Base-by-base conservation (phyloP, 2,329 filamentous ascomycete genomes). In the Curvularia verruculosa region DNA sequence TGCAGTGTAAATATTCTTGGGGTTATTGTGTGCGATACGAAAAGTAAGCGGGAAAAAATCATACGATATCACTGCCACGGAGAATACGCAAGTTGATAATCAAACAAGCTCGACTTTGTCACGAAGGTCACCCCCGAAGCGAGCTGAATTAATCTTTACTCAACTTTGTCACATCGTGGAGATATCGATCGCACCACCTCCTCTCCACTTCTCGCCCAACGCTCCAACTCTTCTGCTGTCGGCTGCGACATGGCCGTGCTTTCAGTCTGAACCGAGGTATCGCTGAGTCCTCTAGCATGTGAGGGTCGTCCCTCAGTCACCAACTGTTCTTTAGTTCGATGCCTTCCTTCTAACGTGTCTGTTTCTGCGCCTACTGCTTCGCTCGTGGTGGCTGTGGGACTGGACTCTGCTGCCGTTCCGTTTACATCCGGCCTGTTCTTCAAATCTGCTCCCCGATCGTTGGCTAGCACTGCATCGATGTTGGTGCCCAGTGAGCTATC, bases 161-260 rank as follows among this genome's bases (percentile, higher is more conserved):
- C 15, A 18, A 39, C 8, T 18, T 9, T 23, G 15, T 24, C 55
- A 40, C 23, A 45, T 58, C 40, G 62, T n/a, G 59, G 52, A 12
- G 62, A 67, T n/a, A 64, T 45, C 6, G 64, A 58, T n/a, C 61
- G 47, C 18, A 58, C 56, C 36, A 21, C 36, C 15, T 62, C 47
- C 3, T 60, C 44, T 31, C 19, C 57, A 28, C 37, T 57, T 48
- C 34, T 56, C 19, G 53, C 64, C 73, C 73, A 76, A 12, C 49
- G 57, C 45, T 70, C 66, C 40, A 71, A 41, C 37, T 76, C 71
- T 46, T 75, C 72, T 18, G 71, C 66, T 31, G 72, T 74, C 1
- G 72, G 71, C 28, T 73, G 64, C n/a, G 70, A 74, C 9, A 75
- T 69, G 7, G 66, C 73, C 37, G 73, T 76, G 46, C 61, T 72